Evolutionary conservation across 2,329 filamentous ascomycete genomes (phyloP).

Genomic region (Ascocoryne sarcoides): DNA sequence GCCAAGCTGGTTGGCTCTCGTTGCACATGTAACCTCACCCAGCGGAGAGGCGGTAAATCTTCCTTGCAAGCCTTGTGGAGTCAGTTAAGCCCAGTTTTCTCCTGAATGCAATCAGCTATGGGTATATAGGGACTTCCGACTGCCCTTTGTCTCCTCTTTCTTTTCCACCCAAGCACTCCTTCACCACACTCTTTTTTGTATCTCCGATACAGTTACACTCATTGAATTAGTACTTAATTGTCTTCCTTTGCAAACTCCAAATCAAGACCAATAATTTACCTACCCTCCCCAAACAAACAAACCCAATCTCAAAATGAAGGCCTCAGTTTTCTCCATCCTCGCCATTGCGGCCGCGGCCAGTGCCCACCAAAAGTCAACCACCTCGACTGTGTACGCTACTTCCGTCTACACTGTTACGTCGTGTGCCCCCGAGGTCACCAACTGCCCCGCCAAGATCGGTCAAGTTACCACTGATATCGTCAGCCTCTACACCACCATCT

Average conservation of each 20-base stretch:
- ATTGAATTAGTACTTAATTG: conserved; percentile 5
- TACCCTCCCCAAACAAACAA: conserved; percentile 5
- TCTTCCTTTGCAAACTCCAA: background rate
- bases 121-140: conserved; percentile 9
- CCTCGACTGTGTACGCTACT: conserved; percentile 43
- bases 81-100: conserved; percentile 1
- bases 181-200: conserved; percentile 15
- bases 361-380: conserved; percentile 16
- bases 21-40: background rate
- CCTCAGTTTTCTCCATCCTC: conserved; percentile 11
- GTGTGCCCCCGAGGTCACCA: conserved; percentile 23
- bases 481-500: conserved; percentile 30
- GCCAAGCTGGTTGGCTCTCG: no score
- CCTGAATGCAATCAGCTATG: conserved; percentile 9
- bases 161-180: conserved; percentile 8
- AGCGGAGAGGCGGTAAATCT: background rate
- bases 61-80: background rate
- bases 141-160: background rate
- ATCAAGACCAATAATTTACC: background rate
- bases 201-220: conserved; percentile 15
- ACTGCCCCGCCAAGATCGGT: conserved; percentile 21
- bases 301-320: conserved; percentile 11
- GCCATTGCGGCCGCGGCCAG: conserved; percentile 7
- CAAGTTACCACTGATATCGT: conserved; percentile 30
- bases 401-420: conserved; percentile 28